Evolutionary conservation across 2,329 filamentous ascomycete genomes (phyloP).

Genomic region (Clonostachys rosea): DNA sequence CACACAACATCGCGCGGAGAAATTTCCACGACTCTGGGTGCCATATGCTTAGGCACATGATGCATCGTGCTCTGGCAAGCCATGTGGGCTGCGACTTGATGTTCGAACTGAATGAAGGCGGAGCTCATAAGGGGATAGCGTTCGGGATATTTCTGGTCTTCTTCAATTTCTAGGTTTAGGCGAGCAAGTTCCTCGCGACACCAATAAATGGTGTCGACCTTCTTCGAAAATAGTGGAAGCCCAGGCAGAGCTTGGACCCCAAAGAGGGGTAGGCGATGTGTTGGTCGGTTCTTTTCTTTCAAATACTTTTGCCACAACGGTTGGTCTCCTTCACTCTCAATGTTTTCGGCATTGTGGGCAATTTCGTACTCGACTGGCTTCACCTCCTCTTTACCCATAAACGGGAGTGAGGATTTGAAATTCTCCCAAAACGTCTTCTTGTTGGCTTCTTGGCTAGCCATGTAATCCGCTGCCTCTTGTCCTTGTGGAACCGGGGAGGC

Average conservation of each 20-base stretch:
- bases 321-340: slow-evolving; percentile 56
- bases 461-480: slow-evolving; percentile 30
- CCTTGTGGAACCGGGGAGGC: slow-evolving; percentile 57
- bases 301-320: slow-evolving; percentile 74
- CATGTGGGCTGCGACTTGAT: slow-evolving; percentile 97
- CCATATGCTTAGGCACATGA: slow-evolving; percentile 90
- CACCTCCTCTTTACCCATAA: slow-evolving; percentile 37
- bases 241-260: slow-evolving; percentile 68
- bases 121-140: slow-evolving; percentile 91
- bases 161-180: slow-evolving; percentile 86
- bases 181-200: slow-evolving; percentile 82
- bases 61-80: slow-evolving; percentile 89
- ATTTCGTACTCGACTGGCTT: slow-evolving; percentile 50
- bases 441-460: slow-evolving; percentile 21
- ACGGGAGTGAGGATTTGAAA: slow-evolving; percentile 44
- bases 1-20: slow-evolving; percentile 89
- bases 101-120: slow-evolving; percentile 97
- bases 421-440: slow-evolving; percentile 46
- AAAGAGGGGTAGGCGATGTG: slow-evolving; percentile 67
- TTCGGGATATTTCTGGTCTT: slow-evolving; percentile 81
- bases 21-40: slow-evolving; percentile 87
- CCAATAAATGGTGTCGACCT: slow-evolving; percentile 93
- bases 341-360: slow-evolving; percentile 57
- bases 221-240: slow-evolving; percentile 76
- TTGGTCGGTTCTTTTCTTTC: slow-evolving; percentile 76